phyloP scores from a whole-genome alignment of 2,329 filamentous ascomycete species.

The Allantophomopsis cytisporea region DNA sequence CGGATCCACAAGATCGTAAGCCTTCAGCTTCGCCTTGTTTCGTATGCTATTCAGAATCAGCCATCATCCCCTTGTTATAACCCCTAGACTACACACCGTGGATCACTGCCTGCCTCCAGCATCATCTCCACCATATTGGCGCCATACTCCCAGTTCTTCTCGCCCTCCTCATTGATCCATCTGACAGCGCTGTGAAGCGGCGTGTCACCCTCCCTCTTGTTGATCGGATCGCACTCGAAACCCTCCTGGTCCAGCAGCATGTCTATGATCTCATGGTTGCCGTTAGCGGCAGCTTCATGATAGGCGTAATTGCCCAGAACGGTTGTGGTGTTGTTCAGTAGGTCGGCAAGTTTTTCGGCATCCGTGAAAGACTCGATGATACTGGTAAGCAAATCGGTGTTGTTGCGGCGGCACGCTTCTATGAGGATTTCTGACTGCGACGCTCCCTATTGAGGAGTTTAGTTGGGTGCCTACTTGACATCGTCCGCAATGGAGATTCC shows the following conservation, averaged over 20 bases:
- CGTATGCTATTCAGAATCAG: constrained; percentile 25
- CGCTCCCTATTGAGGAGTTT: constrained; percentile 50
- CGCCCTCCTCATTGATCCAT: constrained; percentile 57
- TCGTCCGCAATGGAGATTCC: background rate
- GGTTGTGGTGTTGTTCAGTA: constrained; percentile 78
- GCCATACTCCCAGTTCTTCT: constrained; percentile 50
- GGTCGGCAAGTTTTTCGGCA: constrained; percentile 50
- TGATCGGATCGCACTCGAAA: constrained; percentile 72
- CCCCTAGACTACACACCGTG: constrained; percentile 22
- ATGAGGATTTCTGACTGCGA: constrained; percentile 75
- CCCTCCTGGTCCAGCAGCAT: constrained; percentile 69
- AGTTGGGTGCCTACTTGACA: background rate
- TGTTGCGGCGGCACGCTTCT: constrained; percentile 88
- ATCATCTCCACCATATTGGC: constrained; percentile 62
- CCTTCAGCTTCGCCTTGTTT: constrained; percentile 63
- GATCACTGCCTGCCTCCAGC: constrained; percentile 63
- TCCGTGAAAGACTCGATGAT: constrained; percentile 45
- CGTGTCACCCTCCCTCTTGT: constrained; percentile 60
- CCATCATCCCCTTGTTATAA: background rate
- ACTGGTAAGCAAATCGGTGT: constrained; percentile 70
- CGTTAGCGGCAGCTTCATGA: constrained; percentile 75
- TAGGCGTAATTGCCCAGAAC: constrained; percentile 80
- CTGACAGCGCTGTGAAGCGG: constrained; percentile 68
- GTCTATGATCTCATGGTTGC: constrained; percentile 80
- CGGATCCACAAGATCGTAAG: constrained; percentile 62